A percentile compares a stretch with the other conserved stretches of the same genome.
These are phyloP conservation scores for Hericium coralloides DNA, from an alignment of 768 basidiomycete genomes.

Conservation along the genomic window DNA sequence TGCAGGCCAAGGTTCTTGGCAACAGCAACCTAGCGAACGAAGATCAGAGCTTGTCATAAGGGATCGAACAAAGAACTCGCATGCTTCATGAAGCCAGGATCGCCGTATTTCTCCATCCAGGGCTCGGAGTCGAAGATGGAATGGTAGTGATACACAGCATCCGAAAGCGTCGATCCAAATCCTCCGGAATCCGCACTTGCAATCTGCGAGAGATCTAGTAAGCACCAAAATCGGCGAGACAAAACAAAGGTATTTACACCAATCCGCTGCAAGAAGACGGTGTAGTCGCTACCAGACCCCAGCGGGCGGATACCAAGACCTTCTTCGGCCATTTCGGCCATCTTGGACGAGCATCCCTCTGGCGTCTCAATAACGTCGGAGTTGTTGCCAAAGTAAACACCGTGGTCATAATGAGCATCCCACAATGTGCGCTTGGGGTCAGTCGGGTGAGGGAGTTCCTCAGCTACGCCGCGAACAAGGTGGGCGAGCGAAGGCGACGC, in stretches of 20 bases:
- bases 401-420: constrained; percentile 63
- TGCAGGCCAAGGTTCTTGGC: constrained; percentile 50
- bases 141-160: constrained; percentile 53
- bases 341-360: constrained; percentile 21
- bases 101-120: constrained; percentile 58
- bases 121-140: constrained; percentile 48
- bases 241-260: constrained; percentile 37
- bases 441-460: constrained; percentile 68
- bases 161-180: constrained; percentile 29
- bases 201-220: constrained; percentile 24
- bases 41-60: not conserved
- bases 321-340: constrained; percentile 20
- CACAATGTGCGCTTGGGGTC: constrained; percentile 58
- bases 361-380: constrained; percentile 35
- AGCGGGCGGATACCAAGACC: constrained; percentile 44
- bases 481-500: constrained; percentile 82
- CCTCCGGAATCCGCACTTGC: constrained; percentile 26
- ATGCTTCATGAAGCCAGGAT: constrained; percentile 53
- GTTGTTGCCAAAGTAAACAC: constrained; percentile 36
- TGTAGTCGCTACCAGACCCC: constrained; percentile 89
- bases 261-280: constrained; percentile 79
- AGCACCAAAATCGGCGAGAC: constrained; percentile 3
- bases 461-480: constrained; percentile 57
- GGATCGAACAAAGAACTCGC: constrained; percentile 21
- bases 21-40: constrained; percentile 35